Evolutionary conservation across 371 early-diverging fungal species (phyloP), one percentile per base, ranked within the genome.

Genomic region (Mortierella sp.): DNA sequence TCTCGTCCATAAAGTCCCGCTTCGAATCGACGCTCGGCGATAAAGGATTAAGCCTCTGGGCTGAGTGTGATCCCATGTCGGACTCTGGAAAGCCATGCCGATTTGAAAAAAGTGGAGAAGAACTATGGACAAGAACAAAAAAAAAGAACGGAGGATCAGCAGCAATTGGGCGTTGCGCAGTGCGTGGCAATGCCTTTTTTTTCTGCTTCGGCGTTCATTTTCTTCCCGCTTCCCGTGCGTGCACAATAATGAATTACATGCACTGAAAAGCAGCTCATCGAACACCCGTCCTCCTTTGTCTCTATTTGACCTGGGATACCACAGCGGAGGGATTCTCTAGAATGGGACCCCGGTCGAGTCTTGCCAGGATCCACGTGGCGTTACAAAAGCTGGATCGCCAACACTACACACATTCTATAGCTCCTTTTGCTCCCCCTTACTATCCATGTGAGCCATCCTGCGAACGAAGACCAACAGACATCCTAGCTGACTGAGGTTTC

Each of bases 141-240:
- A 46, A 59, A 59, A 34, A 59, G 28, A 59, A 59, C 61, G 31
- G 31, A 61, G 61, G 61, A 61, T 61, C 34, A 31, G 61, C 34
- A 31, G 61, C 61, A 61, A 31, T 34, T 61, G 61, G 61, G 61
- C 61, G 61, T 61, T 61, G 61, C 61, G 61, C 61, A 61, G 61
- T 61, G 34, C 34, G 34, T 40, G n/a, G 19, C 21, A 9, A 21
- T 67, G 40, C 24, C 24, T 57, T 8, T n/a, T 34, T 67, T 24
- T 67, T 24, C 16, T 21, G 24, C 24, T 24, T 53, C 43, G 43
- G 43, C 53, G 13, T 13, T 53, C 53, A 10, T 13, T 53, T 54
- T n/a, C n/a, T 21, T n/a, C 24, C 54, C 67, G 34, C 9, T 24
- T 37, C 64, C 37, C 21, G 6, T 24, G 24, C 2, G n/a, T n/a